Evolutionary conservation across 345 rosid species (phyloP), one percentile per base, ranked within the genome.

Genomic region (Aurinia saxatilis): DNA sequence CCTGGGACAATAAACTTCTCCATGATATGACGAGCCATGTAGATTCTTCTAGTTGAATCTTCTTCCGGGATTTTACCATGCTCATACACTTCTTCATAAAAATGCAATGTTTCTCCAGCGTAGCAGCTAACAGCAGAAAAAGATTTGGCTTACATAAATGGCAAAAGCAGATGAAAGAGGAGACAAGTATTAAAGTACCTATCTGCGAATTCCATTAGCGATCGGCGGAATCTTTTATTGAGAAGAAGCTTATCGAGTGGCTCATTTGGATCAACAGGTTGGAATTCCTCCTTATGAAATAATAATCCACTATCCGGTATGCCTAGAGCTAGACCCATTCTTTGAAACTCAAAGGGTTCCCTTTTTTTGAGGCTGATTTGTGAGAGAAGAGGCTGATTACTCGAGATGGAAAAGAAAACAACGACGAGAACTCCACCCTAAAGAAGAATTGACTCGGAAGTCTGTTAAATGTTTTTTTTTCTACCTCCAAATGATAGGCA

Each of bases 101-200:
- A 91, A 84, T 91, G 95, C 59, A 91, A 75, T 12, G 88, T 84
- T 82, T 88, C 96, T 61, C 95, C 96, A 31, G 98, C 98, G 49
- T 83, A 82, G 68, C 88, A 91, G 67, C 98, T 88, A 78, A 60
- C 60, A 68, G 6, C 56, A 33, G 34, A 10, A 54, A 38, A 64
- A 67, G 53, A 66, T 12, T 42, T 58, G 37, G 35, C 63, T 15
- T 5, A 38, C 3, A 40, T 5, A 60, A 15, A 19, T 38, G 47
- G 36, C 3, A 33, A 38, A 55, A 36, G 31, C 14, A 25, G 15
- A 34, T 11, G 38, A 35, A 16, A 10, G 41, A 13, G 5, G 11
- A 46, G 5, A 30, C 21, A 18, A 11, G 30, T 31, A 35, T 35
- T 5, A 53, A 30, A 67, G 58, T 50, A 91, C 98, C 98, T 91